These are phyloP conservation scores for Boletus barrowsii DNA, from an alignment of 768 basidiomycete genomes.

Conservation along the genomic window DNA sequence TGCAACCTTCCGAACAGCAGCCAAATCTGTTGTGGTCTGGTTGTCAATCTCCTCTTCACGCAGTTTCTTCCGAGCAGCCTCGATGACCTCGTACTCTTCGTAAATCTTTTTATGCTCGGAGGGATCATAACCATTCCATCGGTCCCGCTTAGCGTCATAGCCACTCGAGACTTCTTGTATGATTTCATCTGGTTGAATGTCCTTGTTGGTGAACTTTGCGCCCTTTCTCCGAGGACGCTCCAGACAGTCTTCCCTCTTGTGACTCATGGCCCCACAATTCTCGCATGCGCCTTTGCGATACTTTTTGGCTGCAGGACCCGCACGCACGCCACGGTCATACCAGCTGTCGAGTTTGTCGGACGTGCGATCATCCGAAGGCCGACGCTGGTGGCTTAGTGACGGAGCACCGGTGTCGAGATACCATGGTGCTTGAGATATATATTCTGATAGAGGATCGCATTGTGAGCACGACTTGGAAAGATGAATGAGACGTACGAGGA, in stretches of 20 bases:
- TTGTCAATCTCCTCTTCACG: slow-evolving; percentile 98
- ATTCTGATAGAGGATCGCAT: slow-evolving; percentile 53
- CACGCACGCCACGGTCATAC: slow-evolving; percentile 84
- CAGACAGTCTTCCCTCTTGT: slow-evolving; percentile 87
- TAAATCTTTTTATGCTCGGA: slow-evolving; percentile 82
- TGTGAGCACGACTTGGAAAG: background rate
- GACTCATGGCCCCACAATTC: slow-evolving; percentile 97
- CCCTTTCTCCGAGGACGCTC: slow-evolving; percentile 96
- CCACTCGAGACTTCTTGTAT: slow-evolving; percentile 73
- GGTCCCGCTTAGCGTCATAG: slow-evolving; percentile 93
- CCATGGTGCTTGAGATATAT: slow-evolving; percentile 99
- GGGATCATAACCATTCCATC: slow-evolving; percentile 98
- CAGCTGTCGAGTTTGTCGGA: slow-evolving; percentile 76
- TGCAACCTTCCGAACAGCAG: slow-evolving; percentile 90
- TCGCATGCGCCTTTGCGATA: slow-evolving; percentile 98
- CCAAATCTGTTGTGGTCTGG: slow-evolving; percentile 88
- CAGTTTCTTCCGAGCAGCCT: slow-evolving; percentile 84
- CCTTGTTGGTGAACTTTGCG: slow-evolving; percentile 85
- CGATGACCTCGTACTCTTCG: slow-evolving; percentile 91
- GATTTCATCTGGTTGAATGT: slow-evolving; percentile 90
- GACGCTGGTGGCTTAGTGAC: slow-evolving; percentile 91
- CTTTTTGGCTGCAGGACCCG: slow-evolving; percentile 92
- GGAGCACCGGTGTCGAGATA: slow-evolving; percentile 94
- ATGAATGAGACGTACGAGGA: slow-evolving; percentile 65
- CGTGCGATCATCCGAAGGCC: slow-evolving; percentile 56